Percentiles rank a stretch among this genome's conserved stretches.
Evolutionary conservation across 2,329 filamentous ascomycete species (phyloP).

Genomic region (Stagonosporopsis tanaceti): DNA sequence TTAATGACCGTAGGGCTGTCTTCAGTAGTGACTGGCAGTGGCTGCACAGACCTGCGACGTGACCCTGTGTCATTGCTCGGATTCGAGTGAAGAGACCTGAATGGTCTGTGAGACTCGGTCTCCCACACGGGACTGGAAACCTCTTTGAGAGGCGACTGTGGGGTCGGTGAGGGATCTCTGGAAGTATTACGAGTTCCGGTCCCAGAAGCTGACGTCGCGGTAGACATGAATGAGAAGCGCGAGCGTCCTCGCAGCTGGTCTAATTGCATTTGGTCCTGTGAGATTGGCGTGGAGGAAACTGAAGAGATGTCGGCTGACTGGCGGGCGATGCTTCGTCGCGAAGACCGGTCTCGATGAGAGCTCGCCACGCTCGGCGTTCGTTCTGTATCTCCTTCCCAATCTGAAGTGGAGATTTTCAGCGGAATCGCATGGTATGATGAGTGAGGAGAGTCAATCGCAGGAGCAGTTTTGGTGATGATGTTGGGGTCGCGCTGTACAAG

Average conservation of each 20-base stretch:
- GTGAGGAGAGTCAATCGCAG: slow-evolving; percentile 47
- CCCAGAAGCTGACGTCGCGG: slow-evolving; percentile 45
- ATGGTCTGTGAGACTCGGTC: slow-evolving; percentile 41
- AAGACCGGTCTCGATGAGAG: slow-evolving; percentile 40
- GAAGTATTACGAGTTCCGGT: slow-evolving; percentile 46
- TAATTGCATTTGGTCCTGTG: slow-evolving; percentile 46
- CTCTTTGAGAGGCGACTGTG: slow-evolving; percentile 45
- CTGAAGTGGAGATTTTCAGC: slow-evolving; percentile 39
- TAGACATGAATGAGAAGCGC: slow-evolving; percentile 49
- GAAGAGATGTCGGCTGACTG: slow-evolving; percentile 48
- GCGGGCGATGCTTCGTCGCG: slow-evolving; percentile 36
- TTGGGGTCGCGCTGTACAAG: slow-evolving; percentile 46
- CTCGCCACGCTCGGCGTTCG: slow-evolving; percentile 41
- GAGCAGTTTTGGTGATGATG: slow-evolving; percentile 39
- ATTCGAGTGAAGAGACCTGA: slow-evolving; percentile 51
- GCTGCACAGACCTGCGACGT: slow-evolving; percentile 50
- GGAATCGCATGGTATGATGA: slow-evolving; percentile 42
- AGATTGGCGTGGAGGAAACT: slow-evolving; percentile 44
- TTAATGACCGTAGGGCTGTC: slow-evolving; percentile 35
- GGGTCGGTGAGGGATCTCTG: slow-evolving; percentile 46
- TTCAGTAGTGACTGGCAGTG: slow-evolving; percentile 47
- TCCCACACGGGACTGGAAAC: slow-evolving; percentile 22
- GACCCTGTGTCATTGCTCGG: slow-evolving; percentile 39
- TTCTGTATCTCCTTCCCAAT: slow-evolving; percentile 43
- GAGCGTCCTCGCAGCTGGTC: slow-evolving; percentile 50